Percentiles rank a stretch among this genome's conserved stretches.
Conservation (phyloP, 139 green algal species). For the Micractinium sp. region DNA sequence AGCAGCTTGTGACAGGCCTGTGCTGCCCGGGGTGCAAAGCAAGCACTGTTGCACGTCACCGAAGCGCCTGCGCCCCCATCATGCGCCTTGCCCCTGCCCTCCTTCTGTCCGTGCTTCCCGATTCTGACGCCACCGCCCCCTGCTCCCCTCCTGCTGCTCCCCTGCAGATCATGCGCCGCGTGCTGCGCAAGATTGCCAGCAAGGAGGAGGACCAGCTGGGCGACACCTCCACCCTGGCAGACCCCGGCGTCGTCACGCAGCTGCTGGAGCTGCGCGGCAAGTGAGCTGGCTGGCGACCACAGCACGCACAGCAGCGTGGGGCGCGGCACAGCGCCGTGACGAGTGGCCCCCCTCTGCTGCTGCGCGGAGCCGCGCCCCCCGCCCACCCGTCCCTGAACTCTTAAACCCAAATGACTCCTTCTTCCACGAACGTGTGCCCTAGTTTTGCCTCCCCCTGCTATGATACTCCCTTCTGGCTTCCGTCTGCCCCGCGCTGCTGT, state of each 20-base stretch:
- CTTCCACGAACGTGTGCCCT: background rate
- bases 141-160: background rate
- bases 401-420: background rate
- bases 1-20: background rate
- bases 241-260: conserved; percentile 83
- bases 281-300: conserved; percentile 20
- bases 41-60: too few relatives aligned
- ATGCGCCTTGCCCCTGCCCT: background rate
- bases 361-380: background rate
- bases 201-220: conserved; percentile 72
- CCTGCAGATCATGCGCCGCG: conserved; percentile 85
- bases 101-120: background rate
- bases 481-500: background rate
- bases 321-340: too few relatives aligned
- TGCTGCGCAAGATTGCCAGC: conserved; percentile 87
- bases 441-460: background rate
- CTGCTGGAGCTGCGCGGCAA: conserved; percentile 76
- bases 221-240: conserved; percentile 84
- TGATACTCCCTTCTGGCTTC: background rate
- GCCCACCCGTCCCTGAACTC: background rate
- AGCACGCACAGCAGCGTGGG: background rate
- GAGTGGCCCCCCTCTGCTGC: background rate
- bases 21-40: background rate
- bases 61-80: background rate
- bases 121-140: background rate